Base-by-base conservation (phyloP, 2,329 filamentous ascomycete species). In the Trichoderma simmonsii region DNA sequence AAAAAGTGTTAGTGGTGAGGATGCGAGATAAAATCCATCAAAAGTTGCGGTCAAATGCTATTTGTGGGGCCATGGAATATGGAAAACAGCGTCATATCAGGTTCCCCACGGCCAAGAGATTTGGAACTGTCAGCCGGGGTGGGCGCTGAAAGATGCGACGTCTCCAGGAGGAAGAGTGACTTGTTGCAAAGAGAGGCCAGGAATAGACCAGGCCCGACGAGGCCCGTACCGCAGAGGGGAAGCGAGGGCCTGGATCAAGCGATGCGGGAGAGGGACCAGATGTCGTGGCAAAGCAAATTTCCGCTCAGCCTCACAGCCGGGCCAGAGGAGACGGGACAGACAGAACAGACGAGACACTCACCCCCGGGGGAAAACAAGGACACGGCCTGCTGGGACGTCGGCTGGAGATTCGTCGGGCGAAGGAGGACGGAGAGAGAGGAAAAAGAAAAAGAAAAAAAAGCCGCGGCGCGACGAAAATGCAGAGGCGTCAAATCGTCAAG, bases 11-110 rank as follows among this genome's bases (percentile, higher is more conserved):
- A 71, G 69, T 71, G 60, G 60, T 39, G n/a, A 60, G 32, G 51
- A 65, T 71, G 69, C 69, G 60, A 66, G 69, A 66, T 65, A 65
- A 65, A 71, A 60, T 66, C 61, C n/a, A 54, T 24, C 60, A 71
- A 66, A 51, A 71, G 69, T 71, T 71, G 69, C 69, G 69, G 69
- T 71, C 69, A 71, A 71, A 71, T 71, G 61, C 36, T 51, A 65
- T 71, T 65, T 71, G 69, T 71, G 69, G 69, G 69, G 69, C 69
- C 28, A 65, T 60, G 69, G 69, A 60, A 54, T 36, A 36, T 62
- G 48, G 66, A 64, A 60, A 71, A 71, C 61, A 28, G 59, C 61
- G 60, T 71, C 61, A 65, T 71, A 64, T 66, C 61, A 57, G 48
- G 18, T 66, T 51, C 69, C 69, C 69, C 60, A 65, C 69, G 69